Evolutionary conservation across 768 basidiomycete genomes (phyloP), one percentile per base, ranked within the genome.

Genomic region (Cystofilobasidium ferigula): DNA sequence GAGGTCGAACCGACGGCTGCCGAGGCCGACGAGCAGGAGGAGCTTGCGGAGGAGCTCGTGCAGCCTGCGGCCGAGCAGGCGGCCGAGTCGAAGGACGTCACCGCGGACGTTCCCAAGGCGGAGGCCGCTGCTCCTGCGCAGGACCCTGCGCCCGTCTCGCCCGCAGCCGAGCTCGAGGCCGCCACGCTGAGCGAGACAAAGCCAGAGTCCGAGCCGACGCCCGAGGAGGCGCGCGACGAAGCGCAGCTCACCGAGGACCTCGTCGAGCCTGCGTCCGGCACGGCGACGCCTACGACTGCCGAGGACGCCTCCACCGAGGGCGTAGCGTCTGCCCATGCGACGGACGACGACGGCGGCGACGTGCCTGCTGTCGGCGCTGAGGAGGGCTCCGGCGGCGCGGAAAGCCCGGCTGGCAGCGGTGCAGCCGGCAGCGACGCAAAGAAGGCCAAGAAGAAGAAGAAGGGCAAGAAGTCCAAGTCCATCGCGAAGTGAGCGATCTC

Each of bases 401-500:
- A 43, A 18, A 22, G 42, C 16, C 12, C 42, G 6, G 42, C 42
- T 47, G 45, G 24, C 22, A n/a, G 22, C 6, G 45, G 10, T 12
- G 43, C 20, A n/a, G 13, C 45, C 22, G n/a, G 9, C 9, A n/a
- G 45, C 45, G 45, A 24, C n/a, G 45, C 28, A 26, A 28, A 54
- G 28, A 32, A 32, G 26, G 28, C 51, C 28, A 54, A 54, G 51
- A 54, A 16, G 2, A 54, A 54, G 28, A 54, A 54, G 30, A 54
- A 54, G 51, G 32, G 16, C 1, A 51, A 51, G 48, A 51, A 51
- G 48, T 8, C 48, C 13, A 54, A 54, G 51, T 54, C 51, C 9
- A 22, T 54, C 51, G 51, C 51, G 18, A 54, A 54, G 51, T 54
- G n/a, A n/a, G n/a, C n/a, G n/a, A n/a, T n/a, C n/a, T n/a, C n/a